Evolutionary conservation across 2,329 filamentous ascomycete species (phyloP).

Genomic region (Pseudocercospora macadamiae): DNA sequence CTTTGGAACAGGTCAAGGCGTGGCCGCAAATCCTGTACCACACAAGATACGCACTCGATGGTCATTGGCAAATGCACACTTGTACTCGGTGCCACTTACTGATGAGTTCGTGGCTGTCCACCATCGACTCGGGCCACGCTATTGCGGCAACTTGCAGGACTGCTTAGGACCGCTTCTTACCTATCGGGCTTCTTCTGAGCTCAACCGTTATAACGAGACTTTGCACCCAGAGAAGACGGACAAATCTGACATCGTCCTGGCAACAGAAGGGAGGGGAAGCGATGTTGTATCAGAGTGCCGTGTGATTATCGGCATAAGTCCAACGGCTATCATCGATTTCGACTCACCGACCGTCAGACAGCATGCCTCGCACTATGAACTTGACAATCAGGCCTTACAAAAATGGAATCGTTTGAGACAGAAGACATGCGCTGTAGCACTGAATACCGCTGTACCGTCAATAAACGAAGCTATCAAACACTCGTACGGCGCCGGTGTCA

Average conservation of each 20-base stretch:
- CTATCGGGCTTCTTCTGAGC: slow-evolving; percentile 85
- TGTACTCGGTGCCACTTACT: slow-evolving; percentile 84
- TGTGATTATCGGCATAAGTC: slow-evolving; percentile 80
- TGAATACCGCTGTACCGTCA: slow-evolving; percentile 85
- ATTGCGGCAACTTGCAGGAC: slow-evolving; percentile 96
- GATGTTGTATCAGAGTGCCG: slow-evolving; percentile 78
- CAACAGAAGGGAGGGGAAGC: slow-evolving; percentile 83
- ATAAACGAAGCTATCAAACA: slow-evolving; percentile 87
- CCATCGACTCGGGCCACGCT: slow-evolving; percentile 84
- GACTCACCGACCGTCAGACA: slow-evolving; percentile 47
- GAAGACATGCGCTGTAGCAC: slow-evolving; percentile 74
- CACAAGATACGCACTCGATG: slow-evolving; percentile 77
- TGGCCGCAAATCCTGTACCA: slow-evolving; percentile 74
- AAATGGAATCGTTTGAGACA: slow-evolving; percentile 68
- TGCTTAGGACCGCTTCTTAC: slow-evolving; percentile 95
- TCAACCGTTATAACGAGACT: slow-evolving; percentile 89
- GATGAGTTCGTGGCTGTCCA: slow-evolving; percentile 93
- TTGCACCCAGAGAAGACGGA: slow-evolving; percentile 88
- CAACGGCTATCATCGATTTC: slow-evolving; percentile 77
- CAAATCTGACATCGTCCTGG: slow-evolving; percentile 85
- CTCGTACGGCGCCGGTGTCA: slow-evolving; percentile 75
- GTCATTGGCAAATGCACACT: slow-evolving; percentile 86
- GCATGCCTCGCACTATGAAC: slow-evolving; percentile 23
- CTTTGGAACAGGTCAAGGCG: slow-evolving; percentile 85
- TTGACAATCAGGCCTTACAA: slow-evolving; percentile 53